Evolutionary conservation across 345 rosid species (phyloP), one percentile per base, ranked within the genome.

Genomic region (Combretum micranthum): DNA sequence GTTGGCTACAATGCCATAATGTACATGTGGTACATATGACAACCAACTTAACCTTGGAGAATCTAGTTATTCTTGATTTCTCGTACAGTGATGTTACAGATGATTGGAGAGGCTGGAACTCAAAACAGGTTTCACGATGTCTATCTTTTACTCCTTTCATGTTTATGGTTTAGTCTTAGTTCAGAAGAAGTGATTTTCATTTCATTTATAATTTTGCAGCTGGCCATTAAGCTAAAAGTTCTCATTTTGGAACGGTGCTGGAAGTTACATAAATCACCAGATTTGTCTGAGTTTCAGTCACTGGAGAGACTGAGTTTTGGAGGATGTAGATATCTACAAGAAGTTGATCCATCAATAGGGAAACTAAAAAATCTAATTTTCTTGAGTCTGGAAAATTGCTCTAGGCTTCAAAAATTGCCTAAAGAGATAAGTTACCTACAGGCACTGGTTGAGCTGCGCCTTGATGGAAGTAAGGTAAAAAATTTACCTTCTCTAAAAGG

Each of bases 401-500:
- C 18, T 22, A 3, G 0, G 3, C 4, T 60, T 2, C 0, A 0
- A 11, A 0, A 15, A 12, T 4, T 50, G 20, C 56, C 64, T 3
- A 1, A 32, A 25, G 20, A 60, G 21, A 20, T 58, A 6, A 6
- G 26, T 19, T 6, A 1, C 20, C 8, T 47, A 44, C 1, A 0
- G 4, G 0, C 4, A 0, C 16, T 58, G 52, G 3, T 3, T 15
- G 62, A 58, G 53, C 62, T 58, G 17, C 17, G n/a, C 4, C 7
- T 58, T 1, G 62, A 58, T 13, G 52, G 43, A 9, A 45, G 43
- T 15, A 1, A 4, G 3, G 17, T 58, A 9, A 12, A 12, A 18
- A 3, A 25, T 3, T 25, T 25, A 25, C 32, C 32, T 25, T 25
- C 32, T 32, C 9, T 32, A 32, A 11, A 7, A 4, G 39, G 39